Evolutionary conservation across 2,329 filamentous ascomycete species (phyloP).

Genomic region (Diaporthe longicolla): DNA sequence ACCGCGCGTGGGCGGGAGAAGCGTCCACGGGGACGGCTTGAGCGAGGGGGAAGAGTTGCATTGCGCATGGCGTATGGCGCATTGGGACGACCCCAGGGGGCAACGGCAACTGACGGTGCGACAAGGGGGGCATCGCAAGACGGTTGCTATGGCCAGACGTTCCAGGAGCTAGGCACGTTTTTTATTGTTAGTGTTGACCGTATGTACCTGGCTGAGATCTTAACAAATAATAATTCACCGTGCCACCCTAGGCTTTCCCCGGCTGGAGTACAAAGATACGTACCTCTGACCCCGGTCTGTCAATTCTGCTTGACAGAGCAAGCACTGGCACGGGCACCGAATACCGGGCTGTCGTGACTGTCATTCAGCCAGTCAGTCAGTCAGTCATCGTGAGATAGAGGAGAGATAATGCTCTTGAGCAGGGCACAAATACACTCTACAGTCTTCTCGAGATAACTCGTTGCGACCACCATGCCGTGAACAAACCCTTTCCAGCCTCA

Average conservation of each 20-base stretch:
- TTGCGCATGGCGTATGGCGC: not conserved
- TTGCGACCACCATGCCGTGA: conserved; percentile 21
- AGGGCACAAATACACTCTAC: not conserved
- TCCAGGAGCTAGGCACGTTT: not conserved
- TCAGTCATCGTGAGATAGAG: not conserved
- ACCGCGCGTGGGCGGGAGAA: not conserved
- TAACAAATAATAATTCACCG: not conserved
- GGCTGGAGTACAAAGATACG: not conserved
- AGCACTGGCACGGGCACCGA: not conserved
- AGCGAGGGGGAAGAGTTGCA: not conserved
- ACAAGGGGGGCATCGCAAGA: not conserved
- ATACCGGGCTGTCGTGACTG: not conserved
- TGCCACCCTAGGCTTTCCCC: not conserved
- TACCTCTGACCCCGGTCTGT: not conserved
- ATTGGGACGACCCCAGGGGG: not conserved
- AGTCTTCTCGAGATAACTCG: not conserved
- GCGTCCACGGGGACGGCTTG: not conserved
- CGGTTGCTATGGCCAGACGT: not conserved
- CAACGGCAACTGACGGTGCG: conserved; percentile 1
- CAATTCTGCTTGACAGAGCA: not conserved
- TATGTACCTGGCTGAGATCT: no score
- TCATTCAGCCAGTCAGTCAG: not conserved
- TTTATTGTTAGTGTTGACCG: not conserved
- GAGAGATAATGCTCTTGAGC: not conserved
- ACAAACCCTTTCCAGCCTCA: not conserved